Evolutionary conservation across 441 rosid genomes (phyloP), one percentile per base, ranked within the genome.

Genomic region (Aquilaria agallochum): DNA sequence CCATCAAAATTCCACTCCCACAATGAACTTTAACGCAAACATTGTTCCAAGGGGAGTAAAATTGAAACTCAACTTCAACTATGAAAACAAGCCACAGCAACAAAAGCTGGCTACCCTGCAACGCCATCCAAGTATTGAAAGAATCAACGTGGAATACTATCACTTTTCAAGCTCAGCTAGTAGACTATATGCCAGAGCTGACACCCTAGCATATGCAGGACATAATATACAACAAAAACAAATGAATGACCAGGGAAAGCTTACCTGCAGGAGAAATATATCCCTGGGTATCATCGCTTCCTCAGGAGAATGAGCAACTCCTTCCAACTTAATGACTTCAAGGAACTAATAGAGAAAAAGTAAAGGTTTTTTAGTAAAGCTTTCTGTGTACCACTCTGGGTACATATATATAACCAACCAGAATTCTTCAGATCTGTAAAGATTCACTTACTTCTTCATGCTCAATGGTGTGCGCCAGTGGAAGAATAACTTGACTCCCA

Each of bases 321-420:
- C 96, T 77, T 91, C 99, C 63, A 95, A 60, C 69, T 91, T 95
- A 58, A 95, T 83, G 64, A 95, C 96, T 78, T 95, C 99, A 85
- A 95, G 72, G 73, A 83, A 83, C 99, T 95, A 76, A 55, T 33
- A 59, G 59, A 7, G 30, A 64, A 40, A 3, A 58, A 11, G 50
- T 4, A 48, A 56, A 65, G 6, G 51, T 42, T 44, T 30, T 50
- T 12, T 13, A n/a, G 31, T 31, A 60, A 36, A 31, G 58, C 40
- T 31, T 31, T 31, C 14, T 34, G 36, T 3, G 49, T 14, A 27
- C 11, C 13, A 20, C 13, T 9, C 53, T 55, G 5, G 4, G 9
- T 5, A 40, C 9, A 2, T 6, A 40, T 9, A 4, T 3, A 9
- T 40, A 40, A 40, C 9, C 44, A 40, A 40, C 44, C 9, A 57